Evolutionary conservation across 495 filamentous ascomycete species (phyloP).

Genomic region (Hypoxylon intermedium): DNA sequence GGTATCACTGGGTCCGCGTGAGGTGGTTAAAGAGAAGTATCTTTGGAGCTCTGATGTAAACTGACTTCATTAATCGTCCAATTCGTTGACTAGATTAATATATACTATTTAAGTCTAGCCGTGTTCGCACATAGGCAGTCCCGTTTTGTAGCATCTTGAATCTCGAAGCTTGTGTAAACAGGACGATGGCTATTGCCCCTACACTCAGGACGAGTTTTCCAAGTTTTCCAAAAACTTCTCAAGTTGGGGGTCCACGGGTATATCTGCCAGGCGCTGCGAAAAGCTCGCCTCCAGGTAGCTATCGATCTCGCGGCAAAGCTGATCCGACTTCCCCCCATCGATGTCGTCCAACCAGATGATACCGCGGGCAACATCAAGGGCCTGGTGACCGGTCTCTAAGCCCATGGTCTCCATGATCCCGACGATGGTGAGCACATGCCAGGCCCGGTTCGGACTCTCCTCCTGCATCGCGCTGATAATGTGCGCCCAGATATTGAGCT

Average conservation of each 20-base stretch:
- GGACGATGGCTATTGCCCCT: background rate
- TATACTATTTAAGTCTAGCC: background rate
- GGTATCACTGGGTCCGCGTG: conserved; percentile 40
- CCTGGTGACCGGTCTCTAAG: conserved; percentile 25
- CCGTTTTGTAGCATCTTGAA: background rate
- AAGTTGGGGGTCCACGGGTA: background rate
- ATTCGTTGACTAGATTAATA: too few relatives aligned
- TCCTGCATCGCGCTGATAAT: conserved; percentile 33
- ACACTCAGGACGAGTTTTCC: background rate
- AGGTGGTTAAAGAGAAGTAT: background rate
- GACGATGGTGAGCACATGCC: conserved; percentile 39
- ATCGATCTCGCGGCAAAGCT: conserved; percentile 34
- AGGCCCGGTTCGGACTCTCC: conserved; percentile 28
- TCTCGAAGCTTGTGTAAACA: background rate
- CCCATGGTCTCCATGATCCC: conserved; percentile 34
- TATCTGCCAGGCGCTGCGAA: background rate
- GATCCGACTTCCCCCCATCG: conserved; percentile 27
- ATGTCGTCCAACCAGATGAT: conserved; percentile 39
- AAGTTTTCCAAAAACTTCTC: background rate
- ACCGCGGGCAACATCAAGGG: conserved; percentile 32
- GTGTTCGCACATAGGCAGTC: background rate
- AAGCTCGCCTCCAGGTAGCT: conserved; percentile 16
- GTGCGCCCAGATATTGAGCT: conserved; percentile 42
- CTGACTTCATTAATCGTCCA: too few relatives aligned
- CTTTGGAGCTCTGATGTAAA: too few relatives aligned